Base-by-base conservation (phyloP, 768 basidiomycete species). In the Xerocomus spinulosus region DNA sequence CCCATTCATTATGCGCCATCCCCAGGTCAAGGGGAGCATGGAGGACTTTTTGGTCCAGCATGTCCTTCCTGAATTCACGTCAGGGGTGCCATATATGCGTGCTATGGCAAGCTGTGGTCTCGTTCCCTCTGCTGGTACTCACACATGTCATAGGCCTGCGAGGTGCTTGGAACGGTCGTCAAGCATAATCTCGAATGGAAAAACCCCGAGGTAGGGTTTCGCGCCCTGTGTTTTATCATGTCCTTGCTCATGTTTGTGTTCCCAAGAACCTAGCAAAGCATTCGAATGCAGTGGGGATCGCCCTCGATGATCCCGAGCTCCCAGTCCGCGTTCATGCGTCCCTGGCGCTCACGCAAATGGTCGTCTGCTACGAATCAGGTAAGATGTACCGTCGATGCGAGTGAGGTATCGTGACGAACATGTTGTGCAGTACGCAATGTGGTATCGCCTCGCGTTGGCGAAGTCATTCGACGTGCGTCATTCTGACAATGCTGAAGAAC, bases 271-370 rank as follows among this genome's bases (percentile, higher is more conserved):
- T 92, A 58, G 76, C 74, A 49, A 69, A 66, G 25, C 80, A 85
- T 59, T 87, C 85, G 68, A 73, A 75, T 32, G 83, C 80, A 1
- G 75, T 87, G 37, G 79, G 82, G 18, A 66, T 69, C n/a, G 79
- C 78, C 6, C 70, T 93, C 40, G 85, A 90, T 58, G 90, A 94
- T 55, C 62, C 79, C 0, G 85, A 88, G 53, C 74, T 93, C 46
- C 89, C 91, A 0, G 90, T 93, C 24, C 81, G 84, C 30, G 87
- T 93, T 9, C 87, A 91, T 45, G 90, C 89, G 7, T 83, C 84
- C 2, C 70, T 93, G 51, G 82, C 88, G 2, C 70, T 95, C 49
- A 85, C 87, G 3, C 84, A 91, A 62, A 75, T 92, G 71, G 78
- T 92, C 14, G 67, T 75, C 9, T 66, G 69, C 25, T 76, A 88